Evolutionary conservation across 352 stramenopile species (phyloP).

Genomic region (Globisporangium viniferum): DNA sequence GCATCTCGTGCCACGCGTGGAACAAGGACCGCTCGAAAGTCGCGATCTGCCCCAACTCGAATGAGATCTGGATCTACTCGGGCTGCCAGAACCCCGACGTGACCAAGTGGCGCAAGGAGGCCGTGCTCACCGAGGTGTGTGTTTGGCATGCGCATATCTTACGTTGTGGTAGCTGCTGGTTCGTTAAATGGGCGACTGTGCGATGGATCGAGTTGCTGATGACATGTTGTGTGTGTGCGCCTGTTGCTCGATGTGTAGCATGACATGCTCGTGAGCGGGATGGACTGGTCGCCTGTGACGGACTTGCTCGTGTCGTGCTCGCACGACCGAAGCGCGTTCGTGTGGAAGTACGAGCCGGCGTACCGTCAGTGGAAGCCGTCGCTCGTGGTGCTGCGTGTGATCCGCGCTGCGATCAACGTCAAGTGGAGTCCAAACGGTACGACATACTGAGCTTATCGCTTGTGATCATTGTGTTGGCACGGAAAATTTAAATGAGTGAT

Average conservation of each 20-base stretch:
- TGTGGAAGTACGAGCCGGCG: slow-evolving; percentile 90
- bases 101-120: slow-evolving; percentile 81
- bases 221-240: neutral
- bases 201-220: neutral
- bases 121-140: slow-evolving; percentile 71
- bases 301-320: slow-evolving; percentile 94
- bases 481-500: neutral
- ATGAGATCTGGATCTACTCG: slow-evolving; percentile 92
- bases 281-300: slow-evolving; percentile 92
- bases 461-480: neutral
- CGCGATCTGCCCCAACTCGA: slow-evolving; percentile 90
- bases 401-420: slow-evolving; percentile 89
- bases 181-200: neutral
- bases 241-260: slow-evolving; percentile 45
- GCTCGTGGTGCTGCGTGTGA: slow-evolving; percentile 91
- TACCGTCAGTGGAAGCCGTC: slow-evolving; percentile 90
- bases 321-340: slow-evolving; percentile 93
- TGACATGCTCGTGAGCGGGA: slow-evolving; percentile 90
- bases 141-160: neutral
- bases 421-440: slow-evolving; percentile 92
- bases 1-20: slow-evolving; percentile 91
- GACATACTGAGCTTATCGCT: neutral
- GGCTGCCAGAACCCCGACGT: slow-evolving; percentile 74
- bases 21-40: slow-evolving; percentile 89
- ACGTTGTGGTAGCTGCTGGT: neutral